These are phyloP conservation scores for Clonostachys sp. DNA, from an alignment of 2,329 filamentous ascomycete species.

Conservation along the genomic window DNA sequence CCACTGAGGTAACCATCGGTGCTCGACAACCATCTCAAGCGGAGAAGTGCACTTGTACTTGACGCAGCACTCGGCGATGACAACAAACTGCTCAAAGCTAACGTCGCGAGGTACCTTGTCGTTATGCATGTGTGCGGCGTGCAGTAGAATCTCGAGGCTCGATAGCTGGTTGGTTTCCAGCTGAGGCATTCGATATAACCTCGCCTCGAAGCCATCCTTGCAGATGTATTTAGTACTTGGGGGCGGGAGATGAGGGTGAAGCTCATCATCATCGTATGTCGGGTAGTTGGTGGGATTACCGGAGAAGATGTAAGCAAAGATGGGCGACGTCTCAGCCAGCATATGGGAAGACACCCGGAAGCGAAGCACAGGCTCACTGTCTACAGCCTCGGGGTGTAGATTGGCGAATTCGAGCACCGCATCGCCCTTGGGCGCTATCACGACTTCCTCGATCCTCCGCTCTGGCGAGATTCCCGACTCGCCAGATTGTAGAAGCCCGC, in stretches of 20 bases:
- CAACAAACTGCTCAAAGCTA: conserved; percentile 42
- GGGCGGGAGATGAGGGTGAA: conserved; percentile 25
- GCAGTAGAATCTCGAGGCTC: conserved; percentile 39
- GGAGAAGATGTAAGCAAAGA: conserved; percentile 44
- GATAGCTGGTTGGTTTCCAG: conserved; percentile 34
- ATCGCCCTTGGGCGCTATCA: conserved; percentile 40
- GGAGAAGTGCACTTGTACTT: conserved; percentile 47
- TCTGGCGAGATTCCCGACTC: conserved; percentile 34
- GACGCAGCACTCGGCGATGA: conserved; percentile 44
- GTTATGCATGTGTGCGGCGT: conserved; percentile 46
- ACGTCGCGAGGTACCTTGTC: conserved; percentile 39
- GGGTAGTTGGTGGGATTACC: conserved; percentile 18
- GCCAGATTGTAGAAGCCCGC: conserved; percentile 30
- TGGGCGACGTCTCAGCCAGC: conserved; percentile 44
- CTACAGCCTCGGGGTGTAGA: conserved; percentile 18
- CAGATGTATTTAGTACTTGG: conserved; percentile 28
- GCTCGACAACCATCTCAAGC: conserved; percentile 43
- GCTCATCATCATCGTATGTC: conserved; percentile 28
- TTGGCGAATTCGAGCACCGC: conserved; percentile 48
- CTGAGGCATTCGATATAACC: conserved; percentile 48
- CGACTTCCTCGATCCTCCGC: conserved; percentile 31
- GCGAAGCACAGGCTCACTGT: conserved; percentile 31
- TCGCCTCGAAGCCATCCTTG: conserved; percentile 36
- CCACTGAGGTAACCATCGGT: conserved; percentile 48
- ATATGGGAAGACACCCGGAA: conserved; percentile 48